Evolutionary conservation across 106 monocot genomes (phyloP).

Genomic region (Allium sativum): DNA sequence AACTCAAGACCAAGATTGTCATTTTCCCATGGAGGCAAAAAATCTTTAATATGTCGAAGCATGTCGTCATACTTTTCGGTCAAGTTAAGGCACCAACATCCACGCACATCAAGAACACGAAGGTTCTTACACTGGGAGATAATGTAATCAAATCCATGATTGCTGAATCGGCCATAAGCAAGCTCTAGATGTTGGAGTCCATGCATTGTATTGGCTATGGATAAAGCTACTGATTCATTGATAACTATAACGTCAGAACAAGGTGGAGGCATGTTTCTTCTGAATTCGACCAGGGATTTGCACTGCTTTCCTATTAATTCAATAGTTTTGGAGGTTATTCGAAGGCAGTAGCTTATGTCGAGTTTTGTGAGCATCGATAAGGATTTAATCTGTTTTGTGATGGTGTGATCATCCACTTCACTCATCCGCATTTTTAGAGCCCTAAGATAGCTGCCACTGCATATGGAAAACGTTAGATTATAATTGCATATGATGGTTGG

Average conservation of each 20-base stretch:
- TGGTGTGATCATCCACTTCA: conserved; percentile 20
- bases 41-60: too few relatives aligned
- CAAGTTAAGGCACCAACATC: too few relatives aligned
- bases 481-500: too few relatives aligned
- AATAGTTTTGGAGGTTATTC: conserved; percentile 40
- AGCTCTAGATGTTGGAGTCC: conserved; percentile 40
- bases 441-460: conserved; percentile 13
- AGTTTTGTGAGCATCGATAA: conserved; percentile 20
- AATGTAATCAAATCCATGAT: background rate
- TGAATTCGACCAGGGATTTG: conserved; percentile 28
- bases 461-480: background rate
- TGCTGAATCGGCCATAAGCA: conserved; percentile 36
- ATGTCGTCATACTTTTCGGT: too few relatives aligned
- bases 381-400: conserved; percentile 13
- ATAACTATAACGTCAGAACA: conserved; percentile 1
- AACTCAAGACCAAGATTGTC: too few relatives aligned
- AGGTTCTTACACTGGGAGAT: too few relatives aligned
- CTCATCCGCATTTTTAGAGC: conserved; percentile 57
- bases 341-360: conserved; percentile 51
- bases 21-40: too few relatives aligned
- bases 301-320: conserved; percentile 33
- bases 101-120: too few relatives aligned
- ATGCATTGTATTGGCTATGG: conserved; percentile 36
- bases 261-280: conserved; percentile 41
- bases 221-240: conserved; percentile 34